Evolutionary conservation across 2,329 filamentous ascomycete genomes (phyloP), one percentile per base, ranked within the genome.

Genomic region (Fusarium newnesense): DNA sequence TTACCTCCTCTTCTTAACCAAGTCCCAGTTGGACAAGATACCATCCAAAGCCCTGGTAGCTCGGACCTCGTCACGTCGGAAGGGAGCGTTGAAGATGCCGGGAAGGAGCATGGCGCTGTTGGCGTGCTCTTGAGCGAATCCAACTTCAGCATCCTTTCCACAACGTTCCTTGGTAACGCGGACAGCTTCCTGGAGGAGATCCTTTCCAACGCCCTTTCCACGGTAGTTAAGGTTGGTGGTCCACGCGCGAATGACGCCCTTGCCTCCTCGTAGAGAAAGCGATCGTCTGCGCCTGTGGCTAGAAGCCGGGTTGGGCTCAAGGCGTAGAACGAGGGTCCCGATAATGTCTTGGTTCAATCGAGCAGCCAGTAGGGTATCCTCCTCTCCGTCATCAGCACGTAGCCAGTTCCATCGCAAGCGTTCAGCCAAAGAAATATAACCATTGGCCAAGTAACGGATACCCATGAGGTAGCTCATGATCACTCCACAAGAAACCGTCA

Each of bases 201-300:
- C 91, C 44, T 85, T 87, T 6, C 94, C 95, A 30, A 97, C 85
- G 1, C 94, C 94, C 70, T 90, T 89, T 37, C 89, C 86, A 32
- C 95, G 88, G 80, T 94, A 94, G 74, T 87, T 86, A 57, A 91
- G 83, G 78, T 87, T 87, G 4, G 94, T 93, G 4, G 94, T 96
- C 94, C 95, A 97, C 3, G 93, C 94, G 34, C 93, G 89, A 64
- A 97, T 91, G 53, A 94, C 85, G 13, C 91, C 93, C 70, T 88
- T 88, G 59, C 92, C 92, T 40, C 91, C 89, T 73, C 84, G 80
- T 75, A 86, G 84, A 78, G 78, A 84, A 75, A 72, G 70, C 54
- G 76, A 81, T 75, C 79, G 83, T 52, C 72, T 60, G 81, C 84
- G 77, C 62, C 76, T 80, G 61, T 81, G 80, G 26, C 76, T 76